These are phyloP conservation scores for Trichomonas gallinae DNA, from an alignment of 208 protist species.

Conservation along the genomic window DNA sequence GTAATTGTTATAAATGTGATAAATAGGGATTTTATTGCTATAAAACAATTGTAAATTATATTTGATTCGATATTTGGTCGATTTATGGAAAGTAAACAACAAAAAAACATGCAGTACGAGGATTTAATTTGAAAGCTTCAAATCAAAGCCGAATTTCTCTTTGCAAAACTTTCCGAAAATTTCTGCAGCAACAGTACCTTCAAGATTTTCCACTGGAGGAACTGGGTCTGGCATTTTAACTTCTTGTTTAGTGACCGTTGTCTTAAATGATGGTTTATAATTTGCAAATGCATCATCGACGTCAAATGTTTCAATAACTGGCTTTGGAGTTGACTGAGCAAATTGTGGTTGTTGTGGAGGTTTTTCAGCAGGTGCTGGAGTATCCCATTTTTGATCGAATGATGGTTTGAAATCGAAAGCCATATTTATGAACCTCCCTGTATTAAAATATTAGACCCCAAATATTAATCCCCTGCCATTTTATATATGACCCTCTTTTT, in stretches of 20 bases:
- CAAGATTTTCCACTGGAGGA: not conserved
- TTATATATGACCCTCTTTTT: no score
- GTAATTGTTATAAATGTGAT: no score
- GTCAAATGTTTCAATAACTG: not conserved
- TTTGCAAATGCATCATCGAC: not conserved
- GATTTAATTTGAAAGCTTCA: not conserved
- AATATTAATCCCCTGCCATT: no score
- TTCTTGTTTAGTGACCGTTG: not conserved
- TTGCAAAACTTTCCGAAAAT: constrained; percentile 1
- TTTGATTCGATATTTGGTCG: no score
- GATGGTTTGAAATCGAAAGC: not conserved
- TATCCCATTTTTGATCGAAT: not conserved
- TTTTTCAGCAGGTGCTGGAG: not conserved
- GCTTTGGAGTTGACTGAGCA: not conserved
- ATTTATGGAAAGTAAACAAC: no score
- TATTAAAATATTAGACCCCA: no score
- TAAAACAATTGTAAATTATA: no score
- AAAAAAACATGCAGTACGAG: not conserved
- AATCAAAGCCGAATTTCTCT: constrained; percentile 4
- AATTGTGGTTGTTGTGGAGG: not conserved
- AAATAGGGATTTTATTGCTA: no score
- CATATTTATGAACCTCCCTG: not conserved
- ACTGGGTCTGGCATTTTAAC: not conserved
- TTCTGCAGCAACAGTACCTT: not conserved
- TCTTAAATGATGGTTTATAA: not conserved